These are phyloP conservation scores for Colletotrichum viniferum DNA, from an alignment of 2,329 filamentous ascomycete genomes.

Conservation along the genomic window DNA sequence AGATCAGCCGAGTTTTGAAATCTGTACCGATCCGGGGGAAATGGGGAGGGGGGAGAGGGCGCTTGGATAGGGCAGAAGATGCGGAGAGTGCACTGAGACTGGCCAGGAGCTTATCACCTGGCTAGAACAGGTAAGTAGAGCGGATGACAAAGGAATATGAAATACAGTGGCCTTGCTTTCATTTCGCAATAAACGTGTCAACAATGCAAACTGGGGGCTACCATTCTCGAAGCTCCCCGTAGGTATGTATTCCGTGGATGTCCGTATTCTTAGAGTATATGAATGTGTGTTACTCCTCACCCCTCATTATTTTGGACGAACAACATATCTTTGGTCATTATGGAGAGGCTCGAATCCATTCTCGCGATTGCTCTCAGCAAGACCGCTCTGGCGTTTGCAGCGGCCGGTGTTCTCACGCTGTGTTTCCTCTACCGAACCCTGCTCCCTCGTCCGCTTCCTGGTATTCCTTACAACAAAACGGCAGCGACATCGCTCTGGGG, in stretches of 20 bases:
- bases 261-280: not conserved
- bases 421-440: not conserved
- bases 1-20: not conserved
- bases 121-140: not conserved
- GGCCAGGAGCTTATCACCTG: not conserved
- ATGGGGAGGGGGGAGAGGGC: not conserved
- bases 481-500: not conserved
- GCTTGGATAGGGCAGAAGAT: not conserved
- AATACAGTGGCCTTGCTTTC: not conserved
- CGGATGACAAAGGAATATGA: not conserved
- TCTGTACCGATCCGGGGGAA: not conserved
- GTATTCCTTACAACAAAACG: conserved; percentile 8
- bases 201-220: not conserved
- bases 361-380: not conserved
- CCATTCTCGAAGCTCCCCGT: not conserved
- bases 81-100: not conserved
- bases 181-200: not conserved
- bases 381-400: not conserved
- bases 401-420: not conserved
- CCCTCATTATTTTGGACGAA: not conserved
- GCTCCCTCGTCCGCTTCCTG: conserved; percentile 3
- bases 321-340: not conserved
- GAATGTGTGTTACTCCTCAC: too few relatives aligned
- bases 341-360: not conserved
- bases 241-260: not conserved